Evolutionary conservation across 495 filamentous ascomycete species (phyloP).

Genomic region (Aspergillus coremiiformis): DNA sequence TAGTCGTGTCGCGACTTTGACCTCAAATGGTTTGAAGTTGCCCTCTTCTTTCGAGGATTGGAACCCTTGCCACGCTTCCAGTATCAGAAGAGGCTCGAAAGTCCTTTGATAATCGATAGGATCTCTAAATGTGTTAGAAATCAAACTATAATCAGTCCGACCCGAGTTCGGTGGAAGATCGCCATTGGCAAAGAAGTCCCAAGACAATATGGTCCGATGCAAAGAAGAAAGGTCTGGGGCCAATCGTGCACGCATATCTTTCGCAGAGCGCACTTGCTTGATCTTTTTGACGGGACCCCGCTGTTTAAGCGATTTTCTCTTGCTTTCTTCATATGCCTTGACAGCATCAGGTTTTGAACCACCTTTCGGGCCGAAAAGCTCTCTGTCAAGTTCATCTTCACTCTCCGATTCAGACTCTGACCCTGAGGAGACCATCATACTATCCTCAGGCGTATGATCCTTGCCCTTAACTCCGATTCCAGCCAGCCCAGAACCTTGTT

Average conservation of each 20-base stretch:
- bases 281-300: constrained; percentile 73
- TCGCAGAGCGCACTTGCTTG: constrained; percentile 66
- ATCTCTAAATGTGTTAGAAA: constrained; percentile 67
- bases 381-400: constrained; percentile 56
- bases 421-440: constrained; percentile 76
- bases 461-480: constrained; percentile 74
- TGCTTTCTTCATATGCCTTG: constrained; percentile 47
- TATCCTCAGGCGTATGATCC: constrained; percentile 66
- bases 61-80: constrained; percentile 95
- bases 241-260: constrained; percentile 89
- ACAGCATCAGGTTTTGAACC: constrained; percentile 41
- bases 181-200: constrained; percentile 86
- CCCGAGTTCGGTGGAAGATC: constrained; percentile 70
- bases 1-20: constrained; percentile 77
- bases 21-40: constrained; percentile 65
- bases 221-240: constrained; percentile 80
- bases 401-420: constrained; percentile 71
- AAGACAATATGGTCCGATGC: constrained; percentile 78
- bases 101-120: constrained; percentile 75
- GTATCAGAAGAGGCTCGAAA: constrained; percentile 82
- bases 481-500: constrained; percentile 70
- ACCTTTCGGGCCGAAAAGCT: constrained; percentile 48
- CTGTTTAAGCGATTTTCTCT: constrained; percentile 43
- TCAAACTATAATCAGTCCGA: constrained; percentile 60
- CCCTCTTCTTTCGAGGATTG: constrained; percentile 83